Base-by-base conservation (phyloP, 1,284 basidiomycete genomes). In the Ceratobasidium sp. region DNA sequence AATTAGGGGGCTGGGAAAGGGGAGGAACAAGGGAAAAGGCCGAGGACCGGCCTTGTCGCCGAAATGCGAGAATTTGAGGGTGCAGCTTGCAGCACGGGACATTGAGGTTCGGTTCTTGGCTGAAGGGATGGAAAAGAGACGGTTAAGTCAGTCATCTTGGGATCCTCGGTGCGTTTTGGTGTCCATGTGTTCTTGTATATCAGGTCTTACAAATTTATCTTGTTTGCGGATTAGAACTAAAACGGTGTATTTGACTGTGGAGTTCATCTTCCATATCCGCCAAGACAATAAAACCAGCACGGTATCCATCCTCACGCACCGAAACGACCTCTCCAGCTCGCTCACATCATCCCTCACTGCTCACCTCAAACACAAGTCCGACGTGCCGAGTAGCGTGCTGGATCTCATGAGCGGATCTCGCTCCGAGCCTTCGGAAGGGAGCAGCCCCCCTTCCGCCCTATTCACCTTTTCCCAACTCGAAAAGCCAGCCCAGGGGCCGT, bases 101-200 rank as follows among this genome's bases (percentile, higher is more conserved):
- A 86, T 92, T 71, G 88, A 91, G 40, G 83, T 94, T 76, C 90
- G 92, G 49, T 75, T 92, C 68, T 82, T 95, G 55, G 87, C 93
- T 0, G 78, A 83, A 35, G 93, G 93, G n/a, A 96, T 96, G 93
- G 88, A 90, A 74, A 82, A 86, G 72, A 81, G 87, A 72, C 87
- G 83, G 73, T 74, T 84, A 68, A 95, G 94, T 77, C 90, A 92
- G 77, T 93, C 91, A 8, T 84, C 82, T 47, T 94, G 90, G 86
- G 89, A 94, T 79, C 81, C 82, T 75, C 92, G 85, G 93, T 93
- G 78, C 77, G 86, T 83, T 40, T 6, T 29, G 45, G 42, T 73
- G 53, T 29, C 67, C 49, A 55, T 69, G 71, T 69, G 17, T 22
- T 13, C 10, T 3, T 5, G n/a, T n/a, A n/a, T n/a, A 22, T 10